Conservation (phyloP, 2,329 filamentous ascomycete species). For the Domatiomyces globalis region DNA sequence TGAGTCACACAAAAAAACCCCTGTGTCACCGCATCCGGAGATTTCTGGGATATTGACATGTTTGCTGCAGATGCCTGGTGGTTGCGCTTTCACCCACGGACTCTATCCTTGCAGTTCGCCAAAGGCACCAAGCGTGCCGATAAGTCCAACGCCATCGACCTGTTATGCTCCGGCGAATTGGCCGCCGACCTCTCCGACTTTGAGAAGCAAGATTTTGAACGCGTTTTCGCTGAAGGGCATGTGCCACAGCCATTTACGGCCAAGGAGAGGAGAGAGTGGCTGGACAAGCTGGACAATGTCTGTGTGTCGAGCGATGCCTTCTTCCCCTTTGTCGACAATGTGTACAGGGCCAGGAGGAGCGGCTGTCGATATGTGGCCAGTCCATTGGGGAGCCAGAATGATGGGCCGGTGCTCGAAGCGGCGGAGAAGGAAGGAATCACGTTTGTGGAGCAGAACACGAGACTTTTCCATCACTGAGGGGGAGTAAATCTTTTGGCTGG, state of each 20-base stretch:
- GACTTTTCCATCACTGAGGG: constrained; percentile 77
- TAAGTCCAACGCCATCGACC: constrained; percentile 95
- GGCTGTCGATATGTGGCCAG: constrained; percentile 94
- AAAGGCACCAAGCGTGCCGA: constrained; percentile 91
- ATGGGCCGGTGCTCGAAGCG: constrained; percentile 50
- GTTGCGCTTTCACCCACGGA: constrained; percentile 91
- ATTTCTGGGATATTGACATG: not conserved
- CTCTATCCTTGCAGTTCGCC: constrained; percentile 86
- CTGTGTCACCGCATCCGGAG: not conserved
- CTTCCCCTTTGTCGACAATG: constrained; percentile 97
- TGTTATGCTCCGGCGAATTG: constrained; percentile 81
- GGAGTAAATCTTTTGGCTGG: not conserved
- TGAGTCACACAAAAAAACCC: not conserved
- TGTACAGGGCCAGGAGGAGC: constrained; percentile 77
- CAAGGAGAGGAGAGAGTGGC: constrained; percentile 76
- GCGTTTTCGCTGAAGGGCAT: constrained; percentile 59
- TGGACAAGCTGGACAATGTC: constrained; percentile 59
- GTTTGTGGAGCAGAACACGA: constrained; percentile 87
- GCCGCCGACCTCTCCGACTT: constrained; percentile 54
- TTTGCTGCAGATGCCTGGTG: constrained; percentile 76
- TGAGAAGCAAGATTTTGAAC: constrained; percentile 77
- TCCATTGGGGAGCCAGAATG: constrained; percentile 57
- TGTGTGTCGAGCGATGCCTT: constrained; percentile 91
- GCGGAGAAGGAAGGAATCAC: constrained; percentile 84
- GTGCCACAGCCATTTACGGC: constrained; percentile 69